phyloP scores from a whole-genome alignment of 2,329 filamentous ascomycete species.

The Shiraia sp. region DNA sequence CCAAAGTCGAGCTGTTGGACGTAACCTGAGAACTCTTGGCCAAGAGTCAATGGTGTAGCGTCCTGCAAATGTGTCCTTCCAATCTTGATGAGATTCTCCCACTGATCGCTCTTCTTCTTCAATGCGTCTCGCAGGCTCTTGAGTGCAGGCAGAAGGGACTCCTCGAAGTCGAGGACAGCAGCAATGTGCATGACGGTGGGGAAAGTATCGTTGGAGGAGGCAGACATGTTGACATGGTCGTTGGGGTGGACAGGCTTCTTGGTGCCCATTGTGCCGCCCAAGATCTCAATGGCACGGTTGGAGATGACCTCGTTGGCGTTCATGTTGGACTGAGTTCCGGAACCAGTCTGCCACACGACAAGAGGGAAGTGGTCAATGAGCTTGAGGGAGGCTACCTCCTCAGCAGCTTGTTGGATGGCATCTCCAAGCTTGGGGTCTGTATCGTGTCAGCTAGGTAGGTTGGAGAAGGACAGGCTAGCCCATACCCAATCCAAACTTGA shows the following conservation, averaged over 20 bases:
- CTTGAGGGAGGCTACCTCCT: conserved; percentile 91
- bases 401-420: conserved; percentile 92
- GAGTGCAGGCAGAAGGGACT: conserved; percentile 80
- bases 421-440: conserved; percentile 84
- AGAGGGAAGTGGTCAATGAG: conserved; percentile 97
- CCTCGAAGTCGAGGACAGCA: conserved; percentile 89
- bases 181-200: conserved; percentile 99
- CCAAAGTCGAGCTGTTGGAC: conserved; percentile 91
- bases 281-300: conserved; percentile 97
- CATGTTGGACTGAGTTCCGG: conserved; percentile 99
- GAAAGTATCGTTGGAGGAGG: conserved; percentile 98
- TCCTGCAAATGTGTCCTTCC: conserved; percentile 97
- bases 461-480: conserved; percentile 10
- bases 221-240: conserved; percentile 99
- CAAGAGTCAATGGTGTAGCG: conserved; percentile 91
- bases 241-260: conserved; percentile 99
- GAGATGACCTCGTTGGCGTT: conserved; percentile 99
- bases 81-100: conserved; percentile 98
- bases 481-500: conserved; percentile 85
- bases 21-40: conserved; percentile 97
- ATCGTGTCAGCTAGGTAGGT: conserved; percentile 19
- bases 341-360: conserved; percentile 98
- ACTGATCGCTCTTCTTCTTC: conserved; percentile 85
- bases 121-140: conserved; percentile 81
- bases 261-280: conserved; percentile 89